A percentile compares a stretch with the other conserved stretches of the same genome.
These are phyloP conservation scores for Pleurotus tuoliensis DNA, from an alignment of 768 basidiomycete genomes.

Conservation along the genomic window DNA sequence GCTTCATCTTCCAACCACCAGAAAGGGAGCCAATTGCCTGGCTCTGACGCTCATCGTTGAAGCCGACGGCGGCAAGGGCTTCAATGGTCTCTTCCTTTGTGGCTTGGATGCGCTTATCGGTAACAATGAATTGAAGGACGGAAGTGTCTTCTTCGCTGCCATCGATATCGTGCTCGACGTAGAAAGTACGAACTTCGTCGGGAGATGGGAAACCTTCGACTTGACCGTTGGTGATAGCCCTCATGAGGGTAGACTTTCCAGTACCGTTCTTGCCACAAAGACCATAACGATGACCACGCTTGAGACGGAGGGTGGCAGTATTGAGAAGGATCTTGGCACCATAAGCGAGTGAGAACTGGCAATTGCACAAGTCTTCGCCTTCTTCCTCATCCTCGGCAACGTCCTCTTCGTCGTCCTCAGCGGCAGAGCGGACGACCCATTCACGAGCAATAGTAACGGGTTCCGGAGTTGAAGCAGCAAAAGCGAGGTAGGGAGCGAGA, in stretches of 20 bases:
- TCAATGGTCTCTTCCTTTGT: slow-evolving; percentile 65
- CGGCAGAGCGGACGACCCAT: slow-evolving; percentile 88
- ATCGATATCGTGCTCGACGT: slow-evolving; percentile 99
- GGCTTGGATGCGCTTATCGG: slow-evolving; percentile 80
- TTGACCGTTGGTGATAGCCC: slow-evolving; percentile 89
- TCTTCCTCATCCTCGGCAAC: slow-evolving; percentile 89
- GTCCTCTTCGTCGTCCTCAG: slow-evolving; percentile 65
- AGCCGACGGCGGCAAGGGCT: slow-evolving; percentile 89
- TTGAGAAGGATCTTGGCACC: slow-evolving; percentile 98
- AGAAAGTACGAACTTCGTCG: slow-evolving; percentile 97
- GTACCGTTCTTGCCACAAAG: slow-evolving; percentile 98
- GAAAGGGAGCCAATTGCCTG: slow-evolving; percentile 87
- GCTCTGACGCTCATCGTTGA: slow-evolving; percentile 82
- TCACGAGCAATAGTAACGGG: slow-evolving; percentile 67
- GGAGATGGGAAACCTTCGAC: slow-evolving; percentile 98
- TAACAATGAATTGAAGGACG: slow-evolving; percentile 82
- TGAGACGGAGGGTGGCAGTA: slow-evolving; percentile 93
- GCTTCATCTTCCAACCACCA: slow-evolving; percentile 99
- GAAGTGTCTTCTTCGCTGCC: slow-evolving; percentile 91
- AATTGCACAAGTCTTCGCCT: slow-evolving; percentile 98
- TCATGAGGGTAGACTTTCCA: slow-evolving; percentile 94
- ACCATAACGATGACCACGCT: slow-evolving; percentile 98
- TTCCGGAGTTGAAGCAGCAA: slow-evolving; percentile 62
- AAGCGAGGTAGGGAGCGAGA: slow-evolving; percentile 72
- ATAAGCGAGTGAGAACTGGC: slow-evolving; percentile 97